Conservation (phyloP, 306 rosid species). For the Quercus glauca region DNA sequence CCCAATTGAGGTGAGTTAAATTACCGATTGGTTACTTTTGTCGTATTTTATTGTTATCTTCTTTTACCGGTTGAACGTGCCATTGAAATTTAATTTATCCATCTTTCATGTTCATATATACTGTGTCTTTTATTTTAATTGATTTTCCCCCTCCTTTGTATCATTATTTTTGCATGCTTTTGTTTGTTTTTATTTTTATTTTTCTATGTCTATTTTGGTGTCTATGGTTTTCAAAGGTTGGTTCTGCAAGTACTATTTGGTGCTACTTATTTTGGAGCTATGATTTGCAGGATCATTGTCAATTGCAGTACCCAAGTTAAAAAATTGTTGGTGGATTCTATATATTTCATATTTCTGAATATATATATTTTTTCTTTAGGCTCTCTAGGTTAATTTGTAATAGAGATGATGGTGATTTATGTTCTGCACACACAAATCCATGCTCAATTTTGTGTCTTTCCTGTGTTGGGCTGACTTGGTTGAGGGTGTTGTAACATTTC, state of each 20-base stretch:
- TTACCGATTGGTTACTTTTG: constrained; percentile 13
- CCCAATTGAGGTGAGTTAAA: constrained; percentile 81
- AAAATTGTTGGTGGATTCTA: background rate
- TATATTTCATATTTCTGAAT: background rate
- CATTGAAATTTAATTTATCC: background rate
- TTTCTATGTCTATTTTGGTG: constrained; percentile 10
- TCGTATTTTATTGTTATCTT: constrained; percentile 20
- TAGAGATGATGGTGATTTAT: background rate
- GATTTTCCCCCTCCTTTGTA: background rate
- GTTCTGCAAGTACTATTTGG: constrained; percentile 5
- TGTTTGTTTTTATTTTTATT: background rate
- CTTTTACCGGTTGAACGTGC: constrained; percentile 25
- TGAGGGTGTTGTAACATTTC: background rate
- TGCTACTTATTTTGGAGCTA: constrained; percentile 23
- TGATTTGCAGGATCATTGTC: constrained; percentile 6
- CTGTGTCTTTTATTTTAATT: background rate
- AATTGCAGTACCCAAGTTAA: background rate
- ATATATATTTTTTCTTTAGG: background rate
- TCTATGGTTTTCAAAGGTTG: constrained; percentile 12
- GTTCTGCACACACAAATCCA: background rate
- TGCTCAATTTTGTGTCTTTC: background rate
- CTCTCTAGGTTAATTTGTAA: background rate
- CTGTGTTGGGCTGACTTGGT: background rate
- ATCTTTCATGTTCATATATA: background rate
- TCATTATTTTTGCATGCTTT: background rate